Evolutionary conservation across 2,329 filamentous ascomycete genomes (phyloP), one percentile per base, ranked within the genome.

Genomic region (Fusarium goolgardi): DNA sequence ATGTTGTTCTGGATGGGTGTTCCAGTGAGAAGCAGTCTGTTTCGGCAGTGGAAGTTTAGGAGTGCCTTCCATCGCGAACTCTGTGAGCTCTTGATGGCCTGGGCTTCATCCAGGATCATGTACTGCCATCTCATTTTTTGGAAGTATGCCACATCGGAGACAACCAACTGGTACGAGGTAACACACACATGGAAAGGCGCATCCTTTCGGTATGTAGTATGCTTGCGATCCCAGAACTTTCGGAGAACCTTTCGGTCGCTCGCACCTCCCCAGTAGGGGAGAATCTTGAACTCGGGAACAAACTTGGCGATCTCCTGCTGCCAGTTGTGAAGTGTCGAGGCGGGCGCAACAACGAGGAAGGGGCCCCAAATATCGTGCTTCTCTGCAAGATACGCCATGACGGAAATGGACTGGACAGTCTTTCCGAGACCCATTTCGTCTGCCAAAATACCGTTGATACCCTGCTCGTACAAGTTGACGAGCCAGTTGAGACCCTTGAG

Each of bases 361-460:
- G 96, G 96, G 10, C 96, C 96, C 96, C 95, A 98, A 72, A 98
- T 97, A 76, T 97, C 94, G 83, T 99, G 94, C 74, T 94, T 91
- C 82, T 99, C 95, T 3, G 96, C 96, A 32, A 99, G 89, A 76
- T 99, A 98, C 3, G 94, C 94, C 96, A 99, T 98, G 77, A 99
- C 95, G 1, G 96, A 98, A 67, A 99, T 99, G 23, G 95, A 98
- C 81, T 99, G 96, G 8, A 99, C 93, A 21, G 96, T 99, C 82
- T 99, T 99, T 78, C 96, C 96, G 25, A 99, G 92, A 88, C 96
- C 96, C 96, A 99, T 99, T 82, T 99, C 96, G 78, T 99, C 96
- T 69, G 96, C 96, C 67, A 99, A 84, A 74, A 99, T 99, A 80
- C 95, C 95, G 82, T 98, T 98, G 91, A 99, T 99, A 78, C 96